These are phyloP conservation scores for Backusella australiensis DNA, from an alignment of 192 early-diverging fungal genomes.

Conservation along the genomic window DNA sequence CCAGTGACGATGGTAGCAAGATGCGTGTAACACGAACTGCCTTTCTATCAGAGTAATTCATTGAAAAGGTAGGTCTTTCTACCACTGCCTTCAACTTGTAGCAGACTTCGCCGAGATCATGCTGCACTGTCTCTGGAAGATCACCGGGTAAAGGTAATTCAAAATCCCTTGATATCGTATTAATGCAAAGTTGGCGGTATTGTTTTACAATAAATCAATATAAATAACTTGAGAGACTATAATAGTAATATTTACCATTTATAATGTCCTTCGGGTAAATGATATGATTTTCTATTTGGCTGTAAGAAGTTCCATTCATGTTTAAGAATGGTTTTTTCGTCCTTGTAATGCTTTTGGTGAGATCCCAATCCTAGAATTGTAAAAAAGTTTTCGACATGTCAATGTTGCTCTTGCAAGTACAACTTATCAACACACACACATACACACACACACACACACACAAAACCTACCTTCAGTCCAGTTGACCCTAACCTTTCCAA, in stretches of 20 bases:
- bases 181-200: neutral
- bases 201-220: slow-evolving; percentile 10
- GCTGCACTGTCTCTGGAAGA: slow-evolving; percentile 56
- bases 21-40: slow-evolving; percentile 46
- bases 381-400: neutral
- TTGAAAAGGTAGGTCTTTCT: slow-evolving; percentile 54
- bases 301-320: slow-evolving; percentile 61
- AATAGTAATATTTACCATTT: slow-evolving; percentile 36
- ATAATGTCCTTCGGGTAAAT: slow-evolving; percentile 40
- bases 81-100: slow-evolving; percentile 54
- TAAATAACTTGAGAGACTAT: neutral
- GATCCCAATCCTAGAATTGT: slow-evolving; percentile 19
- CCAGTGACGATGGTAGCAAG: slow-evolving; percentile 48
- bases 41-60: slow-evolving; percentile 43
- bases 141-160: slow-evolving; percentile 57
- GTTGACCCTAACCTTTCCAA: slow-evolving; percentile 49
- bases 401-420: neutral
- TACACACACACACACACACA: neutral
- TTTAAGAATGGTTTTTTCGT: slow-evolving; percentile 43
- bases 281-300: slow-evolving; percentile 36
- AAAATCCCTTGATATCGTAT: slow-evolving; percentile 37
- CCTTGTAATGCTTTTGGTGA: slow-evolving; percentile 27
- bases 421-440: neutral
- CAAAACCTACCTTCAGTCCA: slow-evolving; percentile 42
- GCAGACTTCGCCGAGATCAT: slow-evolving; percentile 45